Evolutionary conservation across 2,329 filamentous ascomycete species (phyloP), one percentile per base, ranked within the genome.

Genomic region (Colletotrichum endophyticum): DNA sequence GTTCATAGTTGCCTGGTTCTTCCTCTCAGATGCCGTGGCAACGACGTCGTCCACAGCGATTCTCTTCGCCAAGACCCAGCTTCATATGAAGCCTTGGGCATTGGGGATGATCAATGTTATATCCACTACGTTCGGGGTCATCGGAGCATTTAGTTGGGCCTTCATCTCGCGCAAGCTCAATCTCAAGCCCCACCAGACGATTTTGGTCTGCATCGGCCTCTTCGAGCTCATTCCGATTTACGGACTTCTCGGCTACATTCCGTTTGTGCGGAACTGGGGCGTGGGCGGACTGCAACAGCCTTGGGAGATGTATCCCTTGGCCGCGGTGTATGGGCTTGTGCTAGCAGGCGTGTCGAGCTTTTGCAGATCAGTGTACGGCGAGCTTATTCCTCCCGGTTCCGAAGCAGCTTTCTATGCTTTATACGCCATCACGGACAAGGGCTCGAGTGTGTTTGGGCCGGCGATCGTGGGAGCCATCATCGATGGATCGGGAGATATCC

Each of bases 401-500:
- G 97, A 99, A 85, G 96, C 97, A 0, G 96, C 96, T 0, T 99
- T 99, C 83, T 99, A 98, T 83, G 96, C 96, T 0, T 89, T 99
- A 3, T 99, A 99, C 83, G 97, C 97, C 44, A 98, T 99, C 78
- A 99, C 97, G 3, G 97, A 99, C 84, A 99, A 99, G 85, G 96
- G 96, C 1, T 97, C 95, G 27, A 98, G 95, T 82, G 89, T 99
- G 3, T 98, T 99, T 84, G 97, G 97, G 0, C 97, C 97, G 0
- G 94, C 95, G 1, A 96, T 99, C 82, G 97, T 99, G 1, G 97
- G 96, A 2, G 92, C 93, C 15, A 98, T 99, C 79, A 98, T 97
- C 15, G 96, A 99, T 84, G 91, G 88, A 67, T 94, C 94, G 32
- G 95, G 95, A 7, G 93, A 95, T 79, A 96, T 97, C 75, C 90